Evolutionary conservation across 1,284 basidiomycete genomes (phyloP), one percentile per base, ranked within the genome.

Genomic region (Violaceomyces palustris): DNA sequence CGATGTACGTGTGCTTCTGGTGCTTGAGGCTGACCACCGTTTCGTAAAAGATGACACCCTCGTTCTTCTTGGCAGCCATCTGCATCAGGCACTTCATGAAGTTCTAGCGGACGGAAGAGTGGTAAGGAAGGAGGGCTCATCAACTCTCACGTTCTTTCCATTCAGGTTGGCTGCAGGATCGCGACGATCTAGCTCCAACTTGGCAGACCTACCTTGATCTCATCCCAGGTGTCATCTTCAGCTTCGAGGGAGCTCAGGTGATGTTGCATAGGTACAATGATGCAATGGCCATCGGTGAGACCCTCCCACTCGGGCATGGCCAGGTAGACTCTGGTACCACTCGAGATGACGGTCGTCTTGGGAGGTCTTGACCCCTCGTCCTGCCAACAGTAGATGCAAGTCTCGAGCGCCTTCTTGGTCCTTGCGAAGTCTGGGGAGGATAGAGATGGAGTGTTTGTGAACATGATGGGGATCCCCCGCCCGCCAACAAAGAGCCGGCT

Each of bases 11-110:
- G 74, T 98, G 94, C 48, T 81, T 83, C 72, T 99, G 93, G 72
- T 82, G 80, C 68, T 85, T 88, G 65, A 97, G 79, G 14, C 79
- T 84, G 31, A 89, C 77, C 23, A 96, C 84, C 1, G 92, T 96
- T 75, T 97, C 93, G 72, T 85, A 94, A 76, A 98, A 97, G 15
- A 97, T 76, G 19, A 92, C 86, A 0, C 88, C 89, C 66, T 88
- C 84, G 73, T 90, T 86, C 50, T 88, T 82, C 19, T 38, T 27
- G 0, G 88, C 84, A 61, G 84, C 91, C 87, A 94, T 90, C 45
- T 83, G 83, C 83, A 97, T 93, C 14, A 99, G 77, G 62, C 88
- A 93, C 76, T 99, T 99, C 90, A 96, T 96, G 70, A 96, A 98
- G 73, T 98, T 98, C 89, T 94, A 69, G 14, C n/a, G n/a, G n/a